Evolutionary conservation across 2,329 filamentous ascomycete genomes (phyloP).

Genomic region (Clarireedia paspali): DNA sequence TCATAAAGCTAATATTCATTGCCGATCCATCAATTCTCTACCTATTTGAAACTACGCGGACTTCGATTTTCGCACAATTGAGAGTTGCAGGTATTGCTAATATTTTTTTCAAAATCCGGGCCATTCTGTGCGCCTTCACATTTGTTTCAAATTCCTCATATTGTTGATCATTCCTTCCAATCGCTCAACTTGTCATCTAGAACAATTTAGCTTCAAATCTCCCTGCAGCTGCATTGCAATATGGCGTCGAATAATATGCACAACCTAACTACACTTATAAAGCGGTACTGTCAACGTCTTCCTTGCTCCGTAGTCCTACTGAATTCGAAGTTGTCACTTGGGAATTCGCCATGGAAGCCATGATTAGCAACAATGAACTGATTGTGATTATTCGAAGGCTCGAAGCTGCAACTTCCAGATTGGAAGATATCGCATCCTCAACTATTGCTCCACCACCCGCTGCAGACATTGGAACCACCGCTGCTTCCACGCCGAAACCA

Average conservation of each 20-base stretch:
- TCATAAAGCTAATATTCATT: background rate
- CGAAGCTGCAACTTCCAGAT: conserved; percentile 89
- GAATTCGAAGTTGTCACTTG: too few relatives aligned
- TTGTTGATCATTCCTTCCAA: background rate
- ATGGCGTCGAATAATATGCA: conserved; percentile 86
- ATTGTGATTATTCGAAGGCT: conserved; percentile 53
- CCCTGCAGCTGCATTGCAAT: conserved; percentile 20
- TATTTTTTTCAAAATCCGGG: too few relatives aligned
- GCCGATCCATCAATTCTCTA: too few relatives aligned
- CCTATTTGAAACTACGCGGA: too few relatives aligned
- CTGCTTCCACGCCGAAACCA: conserved; percentile 28
- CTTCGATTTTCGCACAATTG: too few relatives aligned
- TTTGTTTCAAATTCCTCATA: background rate
- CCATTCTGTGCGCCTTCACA: background rate
- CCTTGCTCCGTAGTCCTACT: conserved; percentile 11
- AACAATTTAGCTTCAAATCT: background rate
- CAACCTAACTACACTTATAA: conserved; percentile 94
- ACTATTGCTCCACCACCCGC: conserved; percentile 45
- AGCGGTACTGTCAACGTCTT: conserved; percentile 60
- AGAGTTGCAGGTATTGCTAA: too few relatives aligned
- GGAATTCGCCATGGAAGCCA: conserved; percentile 18
- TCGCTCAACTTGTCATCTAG: background rate
- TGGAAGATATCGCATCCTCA: conserved; percentile 91
- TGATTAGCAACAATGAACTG: conserved; percentile 21
- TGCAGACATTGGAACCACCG: conserved; percentile 30